These are phyloP conservation scores for Tricholoma sp. DNA, from an alignment of 768 basidiomycete species.

Conservation along the genomic window DNA sequence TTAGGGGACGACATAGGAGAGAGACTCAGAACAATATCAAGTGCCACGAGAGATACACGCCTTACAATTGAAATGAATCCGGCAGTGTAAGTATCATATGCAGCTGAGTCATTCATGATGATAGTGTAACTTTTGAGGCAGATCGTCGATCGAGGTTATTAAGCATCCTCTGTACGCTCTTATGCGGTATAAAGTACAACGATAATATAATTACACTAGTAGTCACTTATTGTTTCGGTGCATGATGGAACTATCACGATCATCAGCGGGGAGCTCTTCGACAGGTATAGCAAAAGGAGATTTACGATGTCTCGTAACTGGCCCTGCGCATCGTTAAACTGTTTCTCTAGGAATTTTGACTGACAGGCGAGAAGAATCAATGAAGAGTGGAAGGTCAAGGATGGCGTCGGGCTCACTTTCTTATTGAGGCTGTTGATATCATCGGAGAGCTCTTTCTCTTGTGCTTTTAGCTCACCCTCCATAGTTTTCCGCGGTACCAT, in stretches of 20 bases:
- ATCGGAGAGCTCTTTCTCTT: conserved; percentile 81
- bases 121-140: neutral
- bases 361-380: conserved; percentile 20
- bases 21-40: neutral
- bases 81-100: neutral
- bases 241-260: conserved; percentile 49
- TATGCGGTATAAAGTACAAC: conserved; percentile 1
- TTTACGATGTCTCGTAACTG: conserved; percentile 84
- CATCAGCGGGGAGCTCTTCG: neutral
- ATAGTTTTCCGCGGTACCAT: conserved; percentile 76
- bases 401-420: conserved; percentile 50
- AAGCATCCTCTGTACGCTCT: neutral
- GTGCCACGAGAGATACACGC: neutral
- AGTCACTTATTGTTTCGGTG: conserved; percentile 33
- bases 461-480: conserved; percentile 66
- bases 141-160: neutral
- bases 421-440: conserved; percentile 80
- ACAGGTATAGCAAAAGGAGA: conserved; percentile 2
- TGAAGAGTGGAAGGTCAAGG: neutral
- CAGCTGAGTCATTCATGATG: neutral
- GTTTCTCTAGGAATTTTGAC: conserved; percentile 92
- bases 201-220: neutral
- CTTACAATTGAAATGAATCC: too few relatives aligned
- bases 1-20: neutral
- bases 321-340: conserved; percentile 83